Percentiles rank a stretch among this genome's conserved stretches.
Conservation (phyloP, 1,139 yeast genomes). For the Saccharomyces hybrid region DNA sequence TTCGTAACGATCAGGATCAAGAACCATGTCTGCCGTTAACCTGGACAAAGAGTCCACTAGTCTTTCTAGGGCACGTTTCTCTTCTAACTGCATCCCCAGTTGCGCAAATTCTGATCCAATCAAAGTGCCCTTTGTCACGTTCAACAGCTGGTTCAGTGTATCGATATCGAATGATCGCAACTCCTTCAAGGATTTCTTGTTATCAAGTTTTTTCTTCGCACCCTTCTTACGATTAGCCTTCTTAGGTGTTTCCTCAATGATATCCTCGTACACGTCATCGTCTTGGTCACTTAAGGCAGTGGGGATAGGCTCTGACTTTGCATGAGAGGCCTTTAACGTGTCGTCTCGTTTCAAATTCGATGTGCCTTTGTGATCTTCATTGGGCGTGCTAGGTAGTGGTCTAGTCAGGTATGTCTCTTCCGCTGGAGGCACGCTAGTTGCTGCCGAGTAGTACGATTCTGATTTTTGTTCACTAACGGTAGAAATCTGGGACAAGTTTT, state of each 20-base stretch:
- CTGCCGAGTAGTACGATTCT: constrained; percentile 20
- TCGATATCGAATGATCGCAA: constrained; percentile 51
- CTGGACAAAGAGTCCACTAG: constrained; percentile 78
- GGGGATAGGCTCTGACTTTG: background rate
- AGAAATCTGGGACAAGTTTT: constrained; percentile 7
- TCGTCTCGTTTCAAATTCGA: constrained; percentile 2
- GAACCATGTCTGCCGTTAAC: constrained; percentile 80
- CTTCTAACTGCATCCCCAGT: constrained; percentile 66
- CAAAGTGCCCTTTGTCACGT: constrained; percentile 49
- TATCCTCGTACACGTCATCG: constrained; percentile 14
- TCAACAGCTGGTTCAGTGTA: constrained; percentile 50
- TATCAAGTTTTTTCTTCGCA: constrained; percentile 5
- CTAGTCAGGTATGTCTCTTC: constrained; percentile 15
- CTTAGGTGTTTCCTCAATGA: constrained; percentile 8
- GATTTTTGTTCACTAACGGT: constrained; percentile 13
- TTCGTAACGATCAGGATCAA: constrained; percentile 70
- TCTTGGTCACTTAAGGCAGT: constrained; percentile 4
- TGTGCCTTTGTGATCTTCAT: constrained; percentile 1
- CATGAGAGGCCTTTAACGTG: background rate
- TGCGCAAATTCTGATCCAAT: constrained; percentile 53
- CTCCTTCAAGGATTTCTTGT: constrained; percentile 16
- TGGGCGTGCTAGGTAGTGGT: constrained; percentile 19
- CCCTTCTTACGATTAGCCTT: constrained; percentile 3
- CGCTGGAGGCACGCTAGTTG: constrained; percentile 7
- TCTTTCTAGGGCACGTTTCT: constrained; percentile 72